Conservation (phyloP, 805 yeast genomes). For the Starmerella bombi region DNA sequence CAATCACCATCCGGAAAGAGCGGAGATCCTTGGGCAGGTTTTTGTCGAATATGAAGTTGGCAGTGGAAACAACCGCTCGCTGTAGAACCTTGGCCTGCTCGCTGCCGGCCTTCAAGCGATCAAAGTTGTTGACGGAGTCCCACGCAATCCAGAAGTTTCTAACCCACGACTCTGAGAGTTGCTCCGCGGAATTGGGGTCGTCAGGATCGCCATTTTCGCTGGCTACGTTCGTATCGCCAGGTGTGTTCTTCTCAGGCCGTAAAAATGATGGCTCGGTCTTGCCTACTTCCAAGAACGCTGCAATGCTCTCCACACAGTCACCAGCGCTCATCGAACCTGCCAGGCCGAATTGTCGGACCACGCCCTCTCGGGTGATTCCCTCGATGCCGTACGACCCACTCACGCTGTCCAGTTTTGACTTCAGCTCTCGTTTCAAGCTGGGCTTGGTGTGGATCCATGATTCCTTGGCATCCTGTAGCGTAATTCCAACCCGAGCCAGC, state of each 20-base stretch:
- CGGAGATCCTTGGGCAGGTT: conserved; percentile 64
- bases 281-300: conserved; percentile 58
- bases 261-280: neutral
- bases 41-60: conserved; percentile 79
- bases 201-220: neutral
- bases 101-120: conserved; percentile 54
- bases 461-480: conserved; percentile 77
- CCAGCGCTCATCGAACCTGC: conserved; percentile 80
- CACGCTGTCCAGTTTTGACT: conserved; percentile 53
- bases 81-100: conserved; percentile 74
- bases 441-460: conserved; percentile 86
- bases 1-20: conserved; percentile 70
- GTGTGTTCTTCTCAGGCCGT: neutral
- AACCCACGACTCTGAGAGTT: conserved; percentile 44
- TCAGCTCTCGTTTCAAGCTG: conserved; percentile 58
- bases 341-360: conserved; percentile 73
- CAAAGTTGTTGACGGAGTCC: conserved; percentile 46
- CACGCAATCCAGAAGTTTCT: conserved; percentile 58
- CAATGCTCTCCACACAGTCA: conserved; percentile 80
- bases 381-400: conserved; percentile 67
- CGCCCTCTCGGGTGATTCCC: conserved; percentile 73
- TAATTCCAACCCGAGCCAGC: conserved; percentile 94
- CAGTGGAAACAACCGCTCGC: conserved; percentile 70
- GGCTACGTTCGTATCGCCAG: conserved; percentile 24
- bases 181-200: conserved; percentile 17